Base-by-base conservation (phyloP, 495 filamentous ascomycete species). In the Podospora comata region DNA sequence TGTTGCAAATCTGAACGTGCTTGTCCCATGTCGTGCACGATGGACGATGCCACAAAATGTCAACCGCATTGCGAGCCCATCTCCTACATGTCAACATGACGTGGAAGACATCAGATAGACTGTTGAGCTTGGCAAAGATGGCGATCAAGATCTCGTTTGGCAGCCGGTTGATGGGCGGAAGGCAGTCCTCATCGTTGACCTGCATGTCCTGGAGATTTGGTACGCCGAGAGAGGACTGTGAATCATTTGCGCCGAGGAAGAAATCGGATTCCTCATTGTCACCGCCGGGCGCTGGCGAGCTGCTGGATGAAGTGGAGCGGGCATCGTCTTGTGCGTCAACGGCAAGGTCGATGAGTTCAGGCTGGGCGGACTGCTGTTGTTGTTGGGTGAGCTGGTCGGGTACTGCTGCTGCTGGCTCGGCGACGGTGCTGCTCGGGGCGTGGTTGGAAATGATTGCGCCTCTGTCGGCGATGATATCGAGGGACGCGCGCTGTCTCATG, bases 141-240 rank as follows among this genome's bases (percentile, higher is more conserved):
- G 88, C 86, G 70, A 99, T 97, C 64, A 98, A 85, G 60, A 99
- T 89, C 82, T 99, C 96, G 71, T 93, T 92, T 15, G 96, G 96
- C 32, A 99, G 86, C 58, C 89, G 86, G 62, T 90, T 87, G 70
- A 97, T 89, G 56, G 94, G 93, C 20, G 92, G 88, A 6, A 83
- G 73, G 70, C 86, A 86, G 71, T 88, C 88, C 72, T 85, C 84
- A 68, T 89, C 85, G 67, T 73, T 30, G 30, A 86, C 80, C 48
- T 84, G 83, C 77, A 92, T 88, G 66, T 94, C 92, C 69, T 90
- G 86, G 65, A 91, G 82, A 53, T 89, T 92, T 27, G 87, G 86
- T 11, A 92, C 88, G 39, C 91, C 93, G 54, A 97, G 85, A 3
- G 94, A 97, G 5, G 94, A 97, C 72, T 93, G 86, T 4, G 92